A percentile compares a stretch with the other conserved stretches of the same genome.
These are phyloP conservation scores for Phialemoniopsis sp. DNA, from an alignment of 2,329 filamentous ascomycete species.

Conservation along the genomic window DNA sequence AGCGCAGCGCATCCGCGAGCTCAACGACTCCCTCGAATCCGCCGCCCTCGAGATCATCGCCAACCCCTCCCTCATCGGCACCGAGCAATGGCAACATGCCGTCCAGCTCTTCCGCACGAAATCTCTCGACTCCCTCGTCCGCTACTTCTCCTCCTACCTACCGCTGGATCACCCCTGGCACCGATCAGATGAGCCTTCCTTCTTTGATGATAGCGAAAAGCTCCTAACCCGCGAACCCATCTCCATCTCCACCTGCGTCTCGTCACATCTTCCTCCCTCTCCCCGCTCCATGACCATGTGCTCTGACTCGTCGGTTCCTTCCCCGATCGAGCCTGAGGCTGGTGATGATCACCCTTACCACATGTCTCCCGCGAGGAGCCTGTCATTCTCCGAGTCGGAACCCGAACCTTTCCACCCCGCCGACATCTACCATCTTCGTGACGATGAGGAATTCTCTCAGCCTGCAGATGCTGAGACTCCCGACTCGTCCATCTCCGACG, in stretches of 20 bases:
- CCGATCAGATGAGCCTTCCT: conserved; percentile 20
- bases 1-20: conserved; percentile 47
- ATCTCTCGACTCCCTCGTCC: conserved; percentile 56
- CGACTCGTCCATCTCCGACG: conserved; percentile 39
- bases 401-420: conserved; percentile 30
- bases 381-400: conserved; percentile 50
- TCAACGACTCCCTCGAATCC: conserved; percentile 51
- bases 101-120: conserved; percentile 55
- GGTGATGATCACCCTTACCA: conserved; percentile 20
- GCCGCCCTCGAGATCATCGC: conserved; percentile 58
- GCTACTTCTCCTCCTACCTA: conserved; percentile 56
- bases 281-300: conserved; percentile 47
- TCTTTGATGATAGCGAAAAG: conserved; percentile 31
- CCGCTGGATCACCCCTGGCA: conserved; percentile 44
- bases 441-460: conserved; percentile 38
- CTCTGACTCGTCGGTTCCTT: conserved; percentile 36
- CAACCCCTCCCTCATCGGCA: conserved; percentile 54
- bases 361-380: conserved; percentile 39
- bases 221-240: conserved; percentile 42
- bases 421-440: conserved; percentile 8
- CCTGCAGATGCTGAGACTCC: conserved; percentile 39
- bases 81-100: conserved; percentile 54
- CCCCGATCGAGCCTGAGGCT: conserved; percentile 26
- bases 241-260: conserved; percentile 18
- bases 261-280: conserved; percentile 34